Base-by-base conservation (phyloP, 352 stramenopile genomes). In the Albugo candida region DNA sequence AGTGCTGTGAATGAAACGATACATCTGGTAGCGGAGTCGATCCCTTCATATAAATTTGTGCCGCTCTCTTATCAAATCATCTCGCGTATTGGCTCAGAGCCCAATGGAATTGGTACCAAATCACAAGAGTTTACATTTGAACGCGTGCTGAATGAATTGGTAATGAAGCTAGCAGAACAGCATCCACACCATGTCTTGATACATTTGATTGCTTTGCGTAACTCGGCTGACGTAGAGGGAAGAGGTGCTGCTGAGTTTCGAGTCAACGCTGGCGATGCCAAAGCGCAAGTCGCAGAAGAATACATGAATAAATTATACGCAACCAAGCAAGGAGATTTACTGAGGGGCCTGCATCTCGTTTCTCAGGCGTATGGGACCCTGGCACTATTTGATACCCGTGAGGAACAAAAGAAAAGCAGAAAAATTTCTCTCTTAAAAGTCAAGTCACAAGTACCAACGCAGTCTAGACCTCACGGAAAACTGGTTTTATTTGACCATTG, bases 61-160 rank as follows among this genome's bases (percentile, higher is more conserved):
- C 89, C 93, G 14, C 63, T 99, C 11, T 95, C 84, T 14, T 98
- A 98, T 58, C 95, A 99, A 68, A 88, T 99, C 18, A 96, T 98
- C 47, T 97, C 93, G 18, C 72, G 94, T 0, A 83, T 98, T 17
- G 94, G 82, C 31, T 49, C 27, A 72, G 56, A 45, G 51, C 51
- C 38, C 38, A 43, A 43, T 24, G 42, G 40, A n/a, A 2, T n/a
- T 3, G 31, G 13, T 24, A 10, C 10, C 46, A 8, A 48, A 47
- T 18, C 16, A 42, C 43, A 47, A 47, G 43, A 48, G 46, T 48
- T 14, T 47, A 41, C 24, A 10, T 97, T 97, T 62, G 75, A 96
- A 64, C 69, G 58, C 11, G 79, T 77, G 1, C 58, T 99, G 13
- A 72, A 76, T 20, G 57, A 67, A 14, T 57, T 99, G 5, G 79